Evolutionary conservation across 768 basidiomycete genomes (phyloP).

Genomic region (Agrocybe chaxingu): DNA sequence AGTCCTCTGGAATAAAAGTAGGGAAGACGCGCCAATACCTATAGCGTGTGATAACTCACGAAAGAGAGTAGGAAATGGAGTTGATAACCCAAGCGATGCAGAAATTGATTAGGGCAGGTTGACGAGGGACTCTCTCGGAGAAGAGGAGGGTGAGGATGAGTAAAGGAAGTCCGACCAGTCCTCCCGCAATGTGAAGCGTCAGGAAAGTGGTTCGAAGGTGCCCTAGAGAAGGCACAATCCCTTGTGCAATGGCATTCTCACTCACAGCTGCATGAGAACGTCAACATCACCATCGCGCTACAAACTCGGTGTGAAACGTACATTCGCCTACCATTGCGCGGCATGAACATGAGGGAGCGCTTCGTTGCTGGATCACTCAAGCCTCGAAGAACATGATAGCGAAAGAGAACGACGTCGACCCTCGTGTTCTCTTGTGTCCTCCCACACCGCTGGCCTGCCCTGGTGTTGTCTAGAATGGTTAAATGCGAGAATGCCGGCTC

Average conservation of each 20-base stretch:
- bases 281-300: too few relatives aligned
- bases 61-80: constrained; percentile 47
- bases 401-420: too few relatives aligned
- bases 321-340: constrained; percentile 8
- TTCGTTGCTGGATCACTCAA: too few relatives aligned
- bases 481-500: too few relatives aligned
- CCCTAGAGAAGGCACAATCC: constrained; percentile 14
- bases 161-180: constrained; percentile 48
- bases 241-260: background rate
- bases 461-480: too few relatives aligned
- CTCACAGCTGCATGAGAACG: background rate
- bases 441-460: too few relatives aligned
- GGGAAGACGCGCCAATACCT: background rate
- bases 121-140: constrained; percentile 39
- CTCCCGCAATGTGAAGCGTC: constrained; percentile 46
- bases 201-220: constrained; percentile 38
- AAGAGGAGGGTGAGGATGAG: constrained; percentile 43
- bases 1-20: constrained; percentile 11
- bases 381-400: too few relatives aligned
- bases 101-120: constrained; percentile 54
- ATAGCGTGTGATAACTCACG: constrained; percentile 34
- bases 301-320: background rate
- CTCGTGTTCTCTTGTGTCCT: too few relatives aligned
- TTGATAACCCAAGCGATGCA: constrained; percentile 55
- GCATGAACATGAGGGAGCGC: constrained; percentile 2